Conservation (phyloP, 768 basidiomycete genomes). For the Rhizopogon vesiculosus region DNA sequence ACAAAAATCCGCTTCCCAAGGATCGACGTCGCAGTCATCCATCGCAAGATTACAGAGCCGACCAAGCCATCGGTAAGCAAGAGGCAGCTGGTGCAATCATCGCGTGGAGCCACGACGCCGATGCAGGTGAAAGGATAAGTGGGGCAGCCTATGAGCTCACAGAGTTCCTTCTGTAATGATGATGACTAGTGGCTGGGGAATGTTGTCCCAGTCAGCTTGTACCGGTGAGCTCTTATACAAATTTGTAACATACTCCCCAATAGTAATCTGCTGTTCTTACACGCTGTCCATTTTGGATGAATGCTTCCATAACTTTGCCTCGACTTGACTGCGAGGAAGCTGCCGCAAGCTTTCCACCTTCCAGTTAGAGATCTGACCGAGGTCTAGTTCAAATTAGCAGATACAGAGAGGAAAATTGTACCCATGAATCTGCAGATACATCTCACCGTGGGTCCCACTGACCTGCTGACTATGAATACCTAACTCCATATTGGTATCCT, state of each 20-base stretch:
- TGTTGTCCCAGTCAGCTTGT: not conserved
- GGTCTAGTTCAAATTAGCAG: not conserved
- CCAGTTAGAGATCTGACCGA: not conserved
- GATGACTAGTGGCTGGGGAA: not conserved
- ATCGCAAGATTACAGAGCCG: conserved; percentile 56
- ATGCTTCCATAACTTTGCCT: not conserved
- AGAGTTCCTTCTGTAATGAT: too few relatives aligned
- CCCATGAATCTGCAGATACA: not conserved
- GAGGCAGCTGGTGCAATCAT: conserved; percentile 20
- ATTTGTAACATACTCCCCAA: not conserved
- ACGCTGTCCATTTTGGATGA: not conserved
- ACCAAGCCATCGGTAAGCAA: conserved; percentile 21
- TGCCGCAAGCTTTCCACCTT: not conserved
- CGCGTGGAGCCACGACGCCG: conserved; percentile 28
- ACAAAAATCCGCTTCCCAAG: conserved; percentile 22
- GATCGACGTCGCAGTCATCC: conserved; percentile 72
- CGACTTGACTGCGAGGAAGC: not conserved
- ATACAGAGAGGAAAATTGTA: not conserved
- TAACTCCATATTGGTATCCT: not conserved
- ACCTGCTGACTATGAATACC: not conserved
- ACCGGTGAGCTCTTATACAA: not conserved
- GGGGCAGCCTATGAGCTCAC: not conserved
- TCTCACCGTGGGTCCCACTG: not conserved
- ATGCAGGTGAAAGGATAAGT: conserved; percentile 24
- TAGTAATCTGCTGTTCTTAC: not conserved